phyloP scores from a whole-genome alignment of 2,329 filamentous ascomycete species.

The Aspergillus clavatus region DNA sequence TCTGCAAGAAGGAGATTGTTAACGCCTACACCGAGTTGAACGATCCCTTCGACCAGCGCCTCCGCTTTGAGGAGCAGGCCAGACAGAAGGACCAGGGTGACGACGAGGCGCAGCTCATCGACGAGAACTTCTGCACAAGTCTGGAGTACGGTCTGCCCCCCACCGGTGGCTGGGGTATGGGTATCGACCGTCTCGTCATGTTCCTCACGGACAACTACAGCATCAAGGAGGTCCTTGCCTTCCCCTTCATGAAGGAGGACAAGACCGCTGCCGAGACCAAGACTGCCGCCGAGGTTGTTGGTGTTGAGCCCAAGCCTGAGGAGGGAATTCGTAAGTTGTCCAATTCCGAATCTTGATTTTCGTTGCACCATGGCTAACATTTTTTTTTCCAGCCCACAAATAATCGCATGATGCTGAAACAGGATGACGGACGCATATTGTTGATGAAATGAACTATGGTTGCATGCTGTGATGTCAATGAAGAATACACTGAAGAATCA shows the following conservation, averaged over 20 bases:
- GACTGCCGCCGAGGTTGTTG: slow-evolving; percentile 59
- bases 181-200: slow-evolving; percentile 90
- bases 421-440: slow-evolving; percentile 7
- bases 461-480: slow-evolving; percentile 19
- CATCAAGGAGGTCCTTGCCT: slow-evolving; percentile 92
- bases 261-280: slow-evolving; percentile 45
- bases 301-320: slow-evolving; percentile 54
- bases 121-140: slow-evolving; percentile 89
- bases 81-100: slow-evolving; percentile 94
- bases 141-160: slow-evolving; percentile 89
- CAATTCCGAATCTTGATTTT: slow-evolving; percentile 4
- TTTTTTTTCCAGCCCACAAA: slow-evolving; percentile 29
- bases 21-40: slow-evolving; percentile 98
- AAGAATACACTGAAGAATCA: slow-evolving; percentile 22
- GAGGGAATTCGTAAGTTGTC: slow-evolving; percentile 53
- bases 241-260: slow-evolving; percentile 97
- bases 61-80: slow-evolving; percentile 91
- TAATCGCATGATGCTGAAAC: slow-evolving; percentile 16
- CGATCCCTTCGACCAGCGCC: slow-evolving; percentile 89
- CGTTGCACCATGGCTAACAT: slow-evolving; percentile 24
- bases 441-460: slow-evolving; percentile 18
- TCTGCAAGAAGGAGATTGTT: slow-evolving; percentile 93
- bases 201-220: slow-evolving; percentile 93
- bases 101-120: slow-evolving; percentile 91
- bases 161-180: slow-evolving; percentile 94